These are phyloP conservation scores for Ajuga reptans DNA, from an alignment of 305 asterid species.

Conservation along the genomic window DNA sequence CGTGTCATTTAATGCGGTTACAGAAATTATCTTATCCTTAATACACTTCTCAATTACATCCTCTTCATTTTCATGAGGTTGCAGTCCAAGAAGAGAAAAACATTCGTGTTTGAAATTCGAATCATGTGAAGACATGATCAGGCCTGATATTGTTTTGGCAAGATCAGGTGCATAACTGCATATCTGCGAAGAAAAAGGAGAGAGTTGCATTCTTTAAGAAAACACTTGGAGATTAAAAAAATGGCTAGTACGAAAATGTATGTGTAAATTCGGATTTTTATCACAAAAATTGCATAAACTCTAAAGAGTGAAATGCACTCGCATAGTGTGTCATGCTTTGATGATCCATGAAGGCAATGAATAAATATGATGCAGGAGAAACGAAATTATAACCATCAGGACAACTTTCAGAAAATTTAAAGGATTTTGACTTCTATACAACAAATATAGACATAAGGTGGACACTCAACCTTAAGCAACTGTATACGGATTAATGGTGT, in stretches of 20 bases:
- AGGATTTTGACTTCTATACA: background rate
- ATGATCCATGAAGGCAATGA: background rate
- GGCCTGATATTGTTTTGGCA: conserved; percentile 65
- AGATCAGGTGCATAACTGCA: conserved; percentile 76
- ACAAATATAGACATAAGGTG: background rate
- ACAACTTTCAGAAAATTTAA: background rate
- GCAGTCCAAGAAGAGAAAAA: conserved; percentile 56
- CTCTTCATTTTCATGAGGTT: conserved; percentile 30
- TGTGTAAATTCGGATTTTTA: no score
- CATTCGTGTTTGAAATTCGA: conserved; percentile 61
- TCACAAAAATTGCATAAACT: no score
- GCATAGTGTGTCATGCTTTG: background rate
- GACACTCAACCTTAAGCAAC: background rate
- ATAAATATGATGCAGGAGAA: background rate
- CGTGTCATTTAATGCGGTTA: conserved; percentile 42
- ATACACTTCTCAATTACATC: conserved; percentile 47
- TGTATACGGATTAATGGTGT: background rate
- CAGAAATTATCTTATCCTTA: conserved; percentile 52
- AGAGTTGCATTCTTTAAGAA: background rate
- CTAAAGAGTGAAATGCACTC: background rate
- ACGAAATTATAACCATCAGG: background rate
- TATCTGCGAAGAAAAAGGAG: conserved; percentile 34
- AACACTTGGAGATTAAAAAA: background rate
- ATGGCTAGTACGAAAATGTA: background rate
- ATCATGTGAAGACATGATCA: conserved; percentile 64